Evolutionary conservation across 352 stramenopile species (phyloP).

Genomic region (Elongisporangium anandrum): DNA sequence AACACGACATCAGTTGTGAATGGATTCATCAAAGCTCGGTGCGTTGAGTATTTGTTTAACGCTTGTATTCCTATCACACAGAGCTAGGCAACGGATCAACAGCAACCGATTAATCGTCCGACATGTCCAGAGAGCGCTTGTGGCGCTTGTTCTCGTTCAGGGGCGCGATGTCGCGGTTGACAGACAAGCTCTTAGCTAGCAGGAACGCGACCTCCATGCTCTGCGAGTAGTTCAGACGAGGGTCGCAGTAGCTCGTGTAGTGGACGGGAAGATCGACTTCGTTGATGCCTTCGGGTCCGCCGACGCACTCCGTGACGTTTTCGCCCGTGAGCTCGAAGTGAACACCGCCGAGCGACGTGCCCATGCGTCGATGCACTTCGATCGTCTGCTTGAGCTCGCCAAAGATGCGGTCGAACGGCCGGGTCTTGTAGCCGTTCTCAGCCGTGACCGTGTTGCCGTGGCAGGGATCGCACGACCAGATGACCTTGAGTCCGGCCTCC

Average conservation of each 20-base stretch:
- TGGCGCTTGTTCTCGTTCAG: conserved; percentile 58
- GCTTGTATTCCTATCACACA: too few species aligned
- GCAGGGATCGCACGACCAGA: conserved; percentile 95
- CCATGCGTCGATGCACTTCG: conserved; percentile 95
- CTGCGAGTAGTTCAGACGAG: conserved; percentile 97
- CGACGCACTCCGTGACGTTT: conserved; percentile 99
- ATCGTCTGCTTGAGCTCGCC: conserved; percentile 96
- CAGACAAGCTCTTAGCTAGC: conserved; percentile 89
- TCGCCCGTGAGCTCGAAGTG: conserved; percentile 98
- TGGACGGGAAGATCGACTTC: conserved; percentile 90
- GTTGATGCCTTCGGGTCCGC: conserved; percentile 92
- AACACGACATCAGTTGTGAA: too few species aligned
- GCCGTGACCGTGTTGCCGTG: conserved; percentile 99
- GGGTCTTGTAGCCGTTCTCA: conserved; percentile 95
- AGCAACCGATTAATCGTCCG: too few species aligned
- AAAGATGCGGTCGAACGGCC: conserved; percentile 96
- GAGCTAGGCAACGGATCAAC: too few species aligned
- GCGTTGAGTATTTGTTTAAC: too few species aligned
- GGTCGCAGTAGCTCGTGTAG: conserved; percentile 98
- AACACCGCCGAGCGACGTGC: conserved; percentile 91
- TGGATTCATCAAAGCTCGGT: too few species aligned
- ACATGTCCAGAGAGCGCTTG: conserved; percentile 57
- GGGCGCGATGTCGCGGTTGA: conserved; percentile 59
- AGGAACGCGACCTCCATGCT: conserved; percentile 98
- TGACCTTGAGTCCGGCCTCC: conserved; percentile 90